Evolutionary conservation across 306 rosid genomes (phyloP).

Genomic region (Leucaena leucocephala): DNA sequence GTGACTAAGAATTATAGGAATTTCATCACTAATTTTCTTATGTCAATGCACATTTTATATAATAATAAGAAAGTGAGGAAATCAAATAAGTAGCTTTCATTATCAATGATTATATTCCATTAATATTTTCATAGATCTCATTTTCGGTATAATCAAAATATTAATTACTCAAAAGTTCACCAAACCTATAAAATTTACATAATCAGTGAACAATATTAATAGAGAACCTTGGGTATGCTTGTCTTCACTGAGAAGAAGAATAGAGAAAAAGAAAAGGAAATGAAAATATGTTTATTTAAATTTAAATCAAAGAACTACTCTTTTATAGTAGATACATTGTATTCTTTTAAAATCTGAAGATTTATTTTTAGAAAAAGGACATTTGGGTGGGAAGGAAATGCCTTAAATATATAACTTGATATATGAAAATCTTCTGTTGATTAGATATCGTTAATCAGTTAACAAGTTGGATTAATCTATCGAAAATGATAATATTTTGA

Average conservation of each 20-base stretch:
- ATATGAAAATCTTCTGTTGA: not conserved
- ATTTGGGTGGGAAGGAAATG: not conserved
- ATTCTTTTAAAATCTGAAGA: not conserved
- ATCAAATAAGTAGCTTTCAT: not conserved
- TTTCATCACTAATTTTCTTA: no score
- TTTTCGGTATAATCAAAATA: not conserved
- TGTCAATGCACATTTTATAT: no score
- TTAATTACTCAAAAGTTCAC: not conserved
- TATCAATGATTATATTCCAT: no score
- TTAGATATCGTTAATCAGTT: not conserved
- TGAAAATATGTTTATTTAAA: not conserved
- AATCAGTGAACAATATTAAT: not conserved
- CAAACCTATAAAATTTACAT: not conserved
- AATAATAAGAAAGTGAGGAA: not conserved
- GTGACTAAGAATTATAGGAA: no score
- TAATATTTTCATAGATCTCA: no score
- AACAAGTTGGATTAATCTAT: not conserved
- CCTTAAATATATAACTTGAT: not conserved
- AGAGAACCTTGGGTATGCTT: not conserved
- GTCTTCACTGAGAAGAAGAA: not conserved
- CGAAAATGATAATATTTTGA: constrained; percentile 3
- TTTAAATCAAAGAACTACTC: not conserved
- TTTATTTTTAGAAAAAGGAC: not conserved
- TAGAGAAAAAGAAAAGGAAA: not conserved
- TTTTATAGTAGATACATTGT: not conserved